A percentile compares a stretch with the other conserved stretches of the same genome.
phyloP scores from a whole-genome alignment of 2,329 filamentous ascomycete species.

The Hypomyces rosellus region DNA sequence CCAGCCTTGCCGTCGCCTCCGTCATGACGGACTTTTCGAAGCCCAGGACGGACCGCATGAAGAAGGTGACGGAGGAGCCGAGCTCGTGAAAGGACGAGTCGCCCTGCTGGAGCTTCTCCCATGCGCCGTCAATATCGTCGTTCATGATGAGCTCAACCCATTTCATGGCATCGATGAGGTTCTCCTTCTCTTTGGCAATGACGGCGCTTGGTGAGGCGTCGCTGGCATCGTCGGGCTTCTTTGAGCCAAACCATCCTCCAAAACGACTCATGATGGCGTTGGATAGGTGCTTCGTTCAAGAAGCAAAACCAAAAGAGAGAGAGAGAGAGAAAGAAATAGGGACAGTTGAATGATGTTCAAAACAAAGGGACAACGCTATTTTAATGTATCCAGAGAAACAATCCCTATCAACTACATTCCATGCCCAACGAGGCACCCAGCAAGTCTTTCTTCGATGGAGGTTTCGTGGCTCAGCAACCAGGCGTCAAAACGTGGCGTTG shows the following conservation, averaged over 20 bases:
- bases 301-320: no score
- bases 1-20: conserved; percentile 66
- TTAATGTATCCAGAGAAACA: no score
- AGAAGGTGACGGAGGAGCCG: conserved; percentile 72
- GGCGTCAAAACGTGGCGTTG: no score
- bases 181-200: conserved; percentile 40
- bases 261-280: conserved; percentile 38
- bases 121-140: conserved; percentile 82
- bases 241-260: conserved; percentile 45
- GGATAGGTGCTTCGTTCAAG: no score
- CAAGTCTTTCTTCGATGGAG: no score
- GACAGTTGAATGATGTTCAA: no score
- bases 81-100: conserved; percentile 85
- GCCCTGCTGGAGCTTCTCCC: conserved; percentile 63
- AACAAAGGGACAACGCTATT: no score
- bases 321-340: no score
- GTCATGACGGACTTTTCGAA: conserved; percentile 91
- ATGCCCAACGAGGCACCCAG: no score
- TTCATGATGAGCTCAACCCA: conserved; percentile 73
- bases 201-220: conserved; percentile 21
- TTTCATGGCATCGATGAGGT: conserved; percentile 54
- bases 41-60: conserved; percentile 79
- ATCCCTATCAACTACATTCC: no score
- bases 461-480: no score
- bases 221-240: conserved; percentile 24